Evolutionary conservation across 1,284 basidiomycete genomes (phyloP).

Genomic region (Rhodotorula sp.): DNA sequence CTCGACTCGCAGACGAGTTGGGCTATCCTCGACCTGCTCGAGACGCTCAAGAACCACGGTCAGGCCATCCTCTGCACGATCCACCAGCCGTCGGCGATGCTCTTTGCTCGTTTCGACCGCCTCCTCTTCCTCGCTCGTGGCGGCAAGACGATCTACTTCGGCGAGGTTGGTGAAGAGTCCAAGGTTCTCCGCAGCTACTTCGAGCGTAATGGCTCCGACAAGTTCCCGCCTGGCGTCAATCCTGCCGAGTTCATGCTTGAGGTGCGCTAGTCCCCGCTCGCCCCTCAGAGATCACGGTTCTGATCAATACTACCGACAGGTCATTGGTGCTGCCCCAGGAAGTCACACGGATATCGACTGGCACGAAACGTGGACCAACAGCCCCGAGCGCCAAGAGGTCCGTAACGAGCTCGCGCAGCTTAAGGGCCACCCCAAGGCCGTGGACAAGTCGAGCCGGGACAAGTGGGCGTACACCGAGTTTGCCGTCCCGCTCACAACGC

Average conservation of each 20-base stretch:
- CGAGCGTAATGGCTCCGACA: slow-evolving; percentile 55
- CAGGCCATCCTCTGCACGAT: slow-evolving; percentile 63
- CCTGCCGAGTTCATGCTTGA: slow-evolving; percentile 54
- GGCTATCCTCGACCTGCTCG: slow-evolving; percentile 75
- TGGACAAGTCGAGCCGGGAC: slow-evolving; percentile 25
- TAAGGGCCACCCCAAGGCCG: slow-evolving; percentile 44
- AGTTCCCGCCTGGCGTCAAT: slow-evolving; percentile 57
- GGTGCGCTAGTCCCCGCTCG: not conserved
- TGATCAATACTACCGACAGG: slow-evolving; percentile 51
- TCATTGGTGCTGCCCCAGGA: slow-evolving; percentile 71
- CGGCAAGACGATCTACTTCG: slow-evolving; percentile 59
- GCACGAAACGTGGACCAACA: slow-evolving; percentile 70
- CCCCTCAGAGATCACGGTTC: not conserved
- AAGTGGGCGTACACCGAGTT: slow-evolving; percentile 56
- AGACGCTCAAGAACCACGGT: slow-evolving; percentile 76
- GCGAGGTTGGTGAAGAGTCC: slow-evolving; percentile 58
- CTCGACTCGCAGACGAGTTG: slow-evolving; percentile 86
- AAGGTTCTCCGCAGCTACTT: slow-evolving; percentile 58
- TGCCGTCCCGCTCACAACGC: slow-evolving; percentile 59
- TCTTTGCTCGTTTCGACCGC: slow-evolving; percentile 67
- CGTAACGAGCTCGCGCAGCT: slow-evolving; percentile 54
- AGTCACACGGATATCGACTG: slow-evolving; percentile 69
- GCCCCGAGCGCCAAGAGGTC: slow-evolving; percentile 52
- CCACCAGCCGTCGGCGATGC: slow-evolving; percentile 69
- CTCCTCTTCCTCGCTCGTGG: slow-evolving; percentile 57